Evolutionary conservation across 352 stramenopile species (phyloP), one percentile per base, ranked within the genome.

Genomic region (Phytophthora macrochlamydospora): DNA sequence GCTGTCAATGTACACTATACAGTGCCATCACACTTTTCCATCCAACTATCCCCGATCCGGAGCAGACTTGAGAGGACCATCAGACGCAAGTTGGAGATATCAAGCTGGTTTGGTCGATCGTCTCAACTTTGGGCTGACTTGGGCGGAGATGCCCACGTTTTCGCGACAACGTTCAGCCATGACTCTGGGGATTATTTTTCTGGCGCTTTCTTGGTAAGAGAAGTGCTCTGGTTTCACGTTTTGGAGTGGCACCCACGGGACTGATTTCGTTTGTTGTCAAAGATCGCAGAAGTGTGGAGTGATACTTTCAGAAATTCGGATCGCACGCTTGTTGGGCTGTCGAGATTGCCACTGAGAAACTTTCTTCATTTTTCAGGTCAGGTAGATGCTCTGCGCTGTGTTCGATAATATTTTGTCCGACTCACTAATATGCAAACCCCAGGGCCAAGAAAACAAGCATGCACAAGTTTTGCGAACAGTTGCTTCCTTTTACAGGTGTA

Each of bases 241-340:
- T 37, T 51, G 2, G 1, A 9, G 13, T 30, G 29, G 13, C 31
- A 8, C 35, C 3, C 43, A 1, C 24, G 29, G 13, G 52, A 40
- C 11, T 31, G 5, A 1, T 29, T 48, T 42, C 14, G 28, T 55
- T 33, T 29, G 7, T 18, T 33, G 49, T 11, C 51, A 33, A 43
- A 86, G 78, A 81, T 86, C 12, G 14, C 84, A 4, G 78, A 86
- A 69, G 50, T 72, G 0, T 86, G 78, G 78, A 13, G 72, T 14
- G 35, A 81, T 30, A 33, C 8, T 9, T 30, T 32, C 13, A 58
- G 54, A 3, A 32, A 52, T 7, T 29, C 50, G 1, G 60, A 81
- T 1, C 51, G 38, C 8, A 67, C 38, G 12, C 66, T 86, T 28
- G 35, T 84, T 29, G 78, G 78, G 4, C 46, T 86, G 37, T 59